A percentile compares a stretch with the other conserved stretches of the same genome.
Conservation (phyloP, 1,139 yeast species). For the Yamadazyma atlantica region DNA sequence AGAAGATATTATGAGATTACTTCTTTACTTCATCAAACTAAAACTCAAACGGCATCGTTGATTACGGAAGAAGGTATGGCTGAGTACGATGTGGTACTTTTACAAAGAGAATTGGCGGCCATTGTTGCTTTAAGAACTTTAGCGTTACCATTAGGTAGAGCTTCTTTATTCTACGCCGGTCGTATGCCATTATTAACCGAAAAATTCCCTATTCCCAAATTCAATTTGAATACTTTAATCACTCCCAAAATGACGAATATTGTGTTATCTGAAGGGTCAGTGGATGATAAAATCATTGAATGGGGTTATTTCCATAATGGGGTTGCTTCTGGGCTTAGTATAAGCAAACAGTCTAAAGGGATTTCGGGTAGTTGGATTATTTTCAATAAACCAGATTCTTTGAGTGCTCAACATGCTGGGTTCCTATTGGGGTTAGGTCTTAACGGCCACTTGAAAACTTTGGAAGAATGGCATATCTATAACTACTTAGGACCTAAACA, state of each 20-base stretch:
- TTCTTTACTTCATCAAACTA: slow-evolving; percentile 67
- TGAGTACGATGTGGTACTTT: slow-evolving; percentile 58
- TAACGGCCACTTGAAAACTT: slow-evolving; percentile 77
- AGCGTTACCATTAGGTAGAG: slow-evolving; percentile 77
- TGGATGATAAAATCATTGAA: slow-evolving; percentile 51
- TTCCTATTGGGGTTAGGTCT: slow-evolving; percentile 89
- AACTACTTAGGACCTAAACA: slow-evolving; percentile 92
- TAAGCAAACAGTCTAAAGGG: slow-evolving; percentile 66
- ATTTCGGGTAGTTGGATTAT: slow-evolving; percentile 92
- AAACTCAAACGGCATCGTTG: slow-evolving; percentile 53
- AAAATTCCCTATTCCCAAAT: slow-evolving; percentile 72
- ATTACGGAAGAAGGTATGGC: slow-evolving; percentile 31
- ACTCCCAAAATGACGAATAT: slow-evolving; percentile 69
- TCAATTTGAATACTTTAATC: slow-evolving; percentile 68
- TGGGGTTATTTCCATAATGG: slow-evolving; percentile 97
- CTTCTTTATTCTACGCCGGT: slow-evolving; percentile 67
- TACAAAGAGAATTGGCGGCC: slow-evolving; percentile 65
- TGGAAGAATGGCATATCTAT: slow-evolving; percentile 97
- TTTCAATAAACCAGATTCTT: slow-evolving; percentile 71
- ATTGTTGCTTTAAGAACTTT: slow-evolving; percentile 71
- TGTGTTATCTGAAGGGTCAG: slow-evolving; percentile 53
- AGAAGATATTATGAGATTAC: slow-evolving; percentile 79
- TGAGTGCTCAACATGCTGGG: slow-evolving; percentile 90
- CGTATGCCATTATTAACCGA: slow-evolving; percentile 82
- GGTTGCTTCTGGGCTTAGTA: slow-evolving; percentile 80